Evolutionary conservation across 345 rosid genomes (phyloP).

Genomic region (Murraya paniculata): DNA sequence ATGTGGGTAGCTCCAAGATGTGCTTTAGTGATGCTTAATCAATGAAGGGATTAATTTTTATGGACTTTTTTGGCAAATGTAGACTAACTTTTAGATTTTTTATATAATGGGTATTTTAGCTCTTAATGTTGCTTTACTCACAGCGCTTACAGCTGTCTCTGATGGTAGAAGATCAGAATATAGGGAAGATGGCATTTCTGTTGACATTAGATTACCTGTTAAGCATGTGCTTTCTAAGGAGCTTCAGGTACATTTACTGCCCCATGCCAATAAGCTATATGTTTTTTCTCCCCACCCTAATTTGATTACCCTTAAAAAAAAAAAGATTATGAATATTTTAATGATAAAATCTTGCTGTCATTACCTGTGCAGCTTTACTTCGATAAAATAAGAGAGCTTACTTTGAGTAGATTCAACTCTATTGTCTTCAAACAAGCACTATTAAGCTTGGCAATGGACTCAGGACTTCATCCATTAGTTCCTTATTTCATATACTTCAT

Average conservation of each 20-base stretch:
- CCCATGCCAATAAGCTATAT: not conserved
- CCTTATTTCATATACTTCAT: slow-evolving; percentile 67
- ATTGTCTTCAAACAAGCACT: slow-evolving; percentile 64
- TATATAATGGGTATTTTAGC: not conserved
- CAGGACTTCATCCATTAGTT: slow-evolving; percentile 76
- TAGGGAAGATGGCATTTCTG: slow-evolving; percentile 63
- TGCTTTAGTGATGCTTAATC: not conserved
- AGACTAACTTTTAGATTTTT: not conserved
- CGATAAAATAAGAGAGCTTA: slow-evolving; percentile 59
- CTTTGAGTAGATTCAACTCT: slow-evolving; percentile 42
- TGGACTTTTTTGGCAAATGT: not conserved
- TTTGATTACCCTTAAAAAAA: too few species aligned
- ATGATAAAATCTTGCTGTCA: not conserved
- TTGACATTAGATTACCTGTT: slow-evolving; percentile 50
- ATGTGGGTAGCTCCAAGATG: not conserved
- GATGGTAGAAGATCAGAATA: slow-evolving; percentile 63
- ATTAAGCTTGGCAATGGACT: slow-evolving; percentile 62
- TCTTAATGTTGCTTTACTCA: slow-evolving; percentile 6
- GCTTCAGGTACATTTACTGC: slow-evolving; percentile 53
- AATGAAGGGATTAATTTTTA: not conserved
- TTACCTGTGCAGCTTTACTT: slow-evolving; percentile 56
- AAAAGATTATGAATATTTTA: not conserved
- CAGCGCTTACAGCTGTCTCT: slow-evolving; percentile 35
- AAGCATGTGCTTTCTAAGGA: slow-evolving; percentile 71
- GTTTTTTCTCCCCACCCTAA: not conserved